phyloP scores from a whole-genome alignment of 2,329 filamentous ascomycete genomes.

The Apiospora marii region DNA sequence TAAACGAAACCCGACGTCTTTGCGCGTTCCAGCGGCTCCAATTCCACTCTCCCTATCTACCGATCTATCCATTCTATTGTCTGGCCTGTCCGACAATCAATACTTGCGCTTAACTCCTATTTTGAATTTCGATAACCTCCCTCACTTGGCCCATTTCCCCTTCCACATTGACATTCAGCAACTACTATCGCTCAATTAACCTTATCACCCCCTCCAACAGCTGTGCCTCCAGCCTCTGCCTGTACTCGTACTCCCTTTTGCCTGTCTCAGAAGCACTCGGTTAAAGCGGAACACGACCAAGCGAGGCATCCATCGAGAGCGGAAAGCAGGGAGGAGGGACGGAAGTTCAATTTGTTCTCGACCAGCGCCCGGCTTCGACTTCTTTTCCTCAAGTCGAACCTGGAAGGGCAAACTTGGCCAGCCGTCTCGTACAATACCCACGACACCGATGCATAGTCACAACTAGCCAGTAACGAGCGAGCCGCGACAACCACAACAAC shows the following conservation, averaged over 20 bases:
- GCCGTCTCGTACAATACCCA: not conserved
- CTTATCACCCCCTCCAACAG: not conserved
- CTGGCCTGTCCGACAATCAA: not conserved
- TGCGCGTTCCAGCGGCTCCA: conserved; percentile 6
- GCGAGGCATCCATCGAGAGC: not conserved
- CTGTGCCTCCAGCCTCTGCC: not conserved
- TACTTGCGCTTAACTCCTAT: conserved; percentile 11
- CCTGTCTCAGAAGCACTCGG: conserved; percentile 9
- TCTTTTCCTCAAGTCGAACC: not conserved
- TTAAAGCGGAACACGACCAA: conserved; percentile 8
- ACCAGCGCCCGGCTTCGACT: conserved; percentile 9
- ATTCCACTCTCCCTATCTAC: conserved; percentile 15
- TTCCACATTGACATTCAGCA: conserved; percentile 7
- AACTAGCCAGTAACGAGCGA: not conserved
- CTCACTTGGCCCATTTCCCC: conserved; percentile 3
- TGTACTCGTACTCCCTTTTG: not conserved
- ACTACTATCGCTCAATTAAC: conserved; percentile 9
- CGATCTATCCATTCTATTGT: not conserved
- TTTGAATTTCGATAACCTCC: conserved; percentile 6
- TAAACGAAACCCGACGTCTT: conserved; percentile 19
- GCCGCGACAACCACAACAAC: not conserved
- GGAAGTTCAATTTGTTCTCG: conserved; percentile 1
- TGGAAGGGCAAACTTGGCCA: not conserved
- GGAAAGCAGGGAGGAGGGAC: conserved; percentile 9
- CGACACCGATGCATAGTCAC: conserved; percentile 8